Base-by-base conservation (phyloP, 2,329 filamentous ascomycete species). In the Hypoxylon rubiginosum region DNA sequence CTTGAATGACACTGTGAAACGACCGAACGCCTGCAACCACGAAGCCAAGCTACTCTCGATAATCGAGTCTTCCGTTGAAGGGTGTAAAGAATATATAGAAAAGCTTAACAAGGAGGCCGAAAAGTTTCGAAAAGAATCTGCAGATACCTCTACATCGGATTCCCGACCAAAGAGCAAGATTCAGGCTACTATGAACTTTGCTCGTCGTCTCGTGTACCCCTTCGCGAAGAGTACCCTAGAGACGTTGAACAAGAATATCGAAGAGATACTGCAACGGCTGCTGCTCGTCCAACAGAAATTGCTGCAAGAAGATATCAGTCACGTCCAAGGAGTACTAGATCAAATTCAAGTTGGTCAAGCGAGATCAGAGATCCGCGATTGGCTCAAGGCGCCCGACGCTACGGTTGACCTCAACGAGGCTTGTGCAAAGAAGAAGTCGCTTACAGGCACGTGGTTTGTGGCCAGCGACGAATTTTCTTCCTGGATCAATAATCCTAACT, bases 381-480 rank as follows among this genome's bases (percentile, higher is more conserved):
- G 79, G 79, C 72, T 81, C 13, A 74, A 71, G 17, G 77, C 79
- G 4, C 79, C 79, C 1, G 79, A 81, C 67, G 75, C 75, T 4
- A 72, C 75, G 2, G 61, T 76, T 56, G 75, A 80, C 55, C 77
- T 78, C 61, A 76, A 79, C 49, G 68, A 70, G 6, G 72, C 73
- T 3, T 72, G 58, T 58, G 75, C 72, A 13, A 79, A 79, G 68
- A 72, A 71, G 21, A 76, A 79, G 51, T 51, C 58, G 2, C 66
- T 62, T 2, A 81, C 79, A 1, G 79, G 79, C 0, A 52, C 72
- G n/a, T 82, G 80, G 80, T 66, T 78, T n/a, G 64, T 67, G 10
- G 13, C 63, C 9, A 51, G 59, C 6, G 7, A 30, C 4, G 4
- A 4, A 30, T 15, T 4, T 3, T 65, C 55, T 17, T 24, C 60